These are phyloP conservation scores for Geotrichum reessii DNA, from an alignment of 1,139 yeast genomes.

Conservation along the genomic window DNA sequence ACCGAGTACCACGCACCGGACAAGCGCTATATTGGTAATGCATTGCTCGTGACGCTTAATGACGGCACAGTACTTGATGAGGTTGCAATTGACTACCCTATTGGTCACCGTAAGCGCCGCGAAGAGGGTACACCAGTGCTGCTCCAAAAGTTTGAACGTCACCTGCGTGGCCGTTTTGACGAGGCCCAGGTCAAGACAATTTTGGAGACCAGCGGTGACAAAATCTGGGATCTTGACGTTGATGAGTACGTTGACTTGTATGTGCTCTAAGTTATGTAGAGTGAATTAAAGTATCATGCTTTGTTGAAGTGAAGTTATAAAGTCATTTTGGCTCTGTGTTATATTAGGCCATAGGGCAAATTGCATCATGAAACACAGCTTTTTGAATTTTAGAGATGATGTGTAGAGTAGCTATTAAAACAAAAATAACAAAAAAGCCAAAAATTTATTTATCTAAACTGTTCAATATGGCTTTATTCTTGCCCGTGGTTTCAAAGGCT, in stretches of 20 bases:
- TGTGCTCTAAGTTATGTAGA: constrained; percentile 26
- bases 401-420: too few species aligned
- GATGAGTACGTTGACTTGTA: constrained; percentile 48
- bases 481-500: too few species aligned
- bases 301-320: neutral
- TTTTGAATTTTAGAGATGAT: too few species aligned
- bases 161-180: constrained; percentile 43
- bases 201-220: constrained; percentile 35
- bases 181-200: constrained; percentile 40
- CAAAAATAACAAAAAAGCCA: too few species aligned
- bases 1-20: constrained; percentile 51
- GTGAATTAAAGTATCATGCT: neutral
- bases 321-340: neutral
- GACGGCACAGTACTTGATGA: constrained; percentile 52
- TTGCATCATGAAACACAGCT: neutral
- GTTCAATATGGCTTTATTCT: too few species aligned
- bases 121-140: constrained; percentile 55
- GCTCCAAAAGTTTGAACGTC: constrained; percentile 46
- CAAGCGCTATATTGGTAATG: constrained; percentile 54
- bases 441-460: too few species aligned
- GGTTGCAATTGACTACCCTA: constrained; percentile 51
- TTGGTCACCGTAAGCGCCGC: constrained; percentile 53
- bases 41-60: constrained; percentile 45
- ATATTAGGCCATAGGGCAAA: neutral
- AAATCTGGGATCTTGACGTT: constrained; percentile 41